phyloP scores from a whole-genome alignment of 768 basidiomycete genomes.

The Pisolithus tinctorius region DNA sequence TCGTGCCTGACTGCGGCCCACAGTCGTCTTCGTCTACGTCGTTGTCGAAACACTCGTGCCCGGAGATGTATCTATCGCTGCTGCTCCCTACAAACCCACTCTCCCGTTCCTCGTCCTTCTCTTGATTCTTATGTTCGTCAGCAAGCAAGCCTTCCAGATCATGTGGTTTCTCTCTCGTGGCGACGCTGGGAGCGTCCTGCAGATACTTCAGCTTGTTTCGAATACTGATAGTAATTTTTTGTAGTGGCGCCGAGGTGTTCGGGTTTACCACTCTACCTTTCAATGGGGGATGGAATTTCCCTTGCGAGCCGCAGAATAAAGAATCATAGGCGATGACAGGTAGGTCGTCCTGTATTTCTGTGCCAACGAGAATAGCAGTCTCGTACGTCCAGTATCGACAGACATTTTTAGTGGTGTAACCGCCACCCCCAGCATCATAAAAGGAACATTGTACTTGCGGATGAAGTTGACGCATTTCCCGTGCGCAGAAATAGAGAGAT shows the following conservation, averaged over 20 bases:
- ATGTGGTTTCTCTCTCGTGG: slow-evolving; percentile 94
- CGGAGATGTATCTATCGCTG: slow-evolving; percentile 42
- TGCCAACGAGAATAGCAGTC: slow-evolving; percentile 85
- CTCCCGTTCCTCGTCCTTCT: slow-evolving; percentile 64
- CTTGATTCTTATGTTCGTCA: slow-evolving; percentile 60
- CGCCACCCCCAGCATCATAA: slow-evolving; percentile 96
- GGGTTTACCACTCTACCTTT: slow-evolving; percentile 90
- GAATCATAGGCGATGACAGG: slow-evolving; percentile 86
- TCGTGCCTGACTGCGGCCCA: slow-evolving; percentile 26
- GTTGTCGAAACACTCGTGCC: slow-evolving; percentile 68
- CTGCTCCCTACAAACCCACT: slow-evolving; percentile 48
- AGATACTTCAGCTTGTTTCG: slow-evolving; percentile 86
- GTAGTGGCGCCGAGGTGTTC: slow-evolving; percentile 76
- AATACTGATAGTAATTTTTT: slow-evolving; percentile 78
- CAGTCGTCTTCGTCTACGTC: slow-evolving; percentile 49
- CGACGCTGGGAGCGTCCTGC: slow-evolving; percentile 90
- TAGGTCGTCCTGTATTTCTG: slow-evolving; percentile 76
- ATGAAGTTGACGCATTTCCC: slow-evolving; percentile 98
- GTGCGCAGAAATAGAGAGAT: slow-evolving; percentile 93
- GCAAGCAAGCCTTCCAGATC: slow-evolving; percentile 73
- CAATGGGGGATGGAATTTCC: slow-evolving; percentile 89
- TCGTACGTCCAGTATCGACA: slow-evolving; percentile 99
- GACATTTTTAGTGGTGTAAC: slow-evolving; percentile 96
- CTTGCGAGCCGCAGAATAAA: slow-evolving; percentile 87
- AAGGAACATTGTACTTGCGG: slow-evolving; percentile 82